Evolutionary conservation across 2,329 filamentous ascomycete species (phyloP).

Genomic region (Claviceps sp.): DNA sequence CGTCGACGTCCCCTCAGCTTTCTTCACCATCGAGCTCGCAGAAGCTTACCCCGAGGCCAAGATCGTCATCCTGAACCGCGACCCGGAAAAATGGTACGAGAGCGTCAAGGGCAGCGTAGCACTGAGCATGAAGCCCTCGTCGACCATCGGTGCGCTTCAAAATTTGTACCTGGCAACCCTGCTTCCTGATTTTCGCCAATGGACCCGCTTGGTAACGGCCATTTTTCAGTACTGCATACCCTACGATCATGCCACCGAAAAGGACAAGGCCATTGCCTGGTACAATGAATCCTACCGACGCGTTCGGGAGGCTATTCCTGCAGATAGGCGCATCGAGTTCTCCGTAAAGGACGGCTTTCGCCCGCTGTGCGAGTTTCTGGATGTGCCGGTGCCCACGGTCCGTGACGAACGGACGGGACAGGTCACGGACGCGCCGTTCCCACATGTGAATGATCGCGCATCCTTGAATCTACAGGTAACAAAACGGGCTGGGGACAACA

Average conservation of each 20-base stretch:
- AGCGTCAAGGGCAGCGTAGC: slow-evolving; percentile 16
- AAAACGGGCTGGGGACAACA: not conserved
- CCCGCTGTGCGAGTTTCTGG: slow-evolving; percentile 27
- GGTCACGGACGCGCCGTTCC: slow-evolving; percentile 19
- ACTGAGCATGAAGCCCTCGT: not conserved
- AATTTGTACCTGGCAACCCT: slow-evolving; percentile 17
- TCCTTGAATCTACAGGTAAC: slow-evolving; percentile 9
- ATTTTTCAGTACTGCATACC: slow-evolving; percentile 14
- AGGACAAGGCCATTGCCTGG: slow-evolving; percentile 24
- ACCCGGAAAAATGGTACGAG: slow-evolving; percentile 25
- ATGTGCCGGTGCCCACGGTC: slow-evolving; percentile 22
- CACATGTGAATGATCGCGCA: slow-evolving; percentile 19
- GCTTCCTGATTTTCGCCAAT: slow-evolving; percentile 13
- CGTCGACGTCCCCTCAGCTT: slow-evolving; percentile 42
- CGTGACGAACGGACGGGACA: slow-evolving; percentile 18
- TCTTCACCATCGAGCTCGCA: slow-evolving; percentile 27
- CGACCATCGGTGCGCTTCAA: slow-evolving; percentile 6
- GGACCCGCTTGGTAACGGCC: slow-evolving; percentile 15
- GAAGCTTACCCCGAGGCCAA: slow-evolving; percentile 23
- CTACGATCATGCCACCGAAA: slow-evolving; percentile 20
- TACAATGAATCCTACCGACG: slow-evolving; percentile 24
- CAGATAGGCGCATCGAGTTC: slow-evolving; percentile 24
- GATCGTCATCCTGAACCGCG: slow-evolving; percentile 25
- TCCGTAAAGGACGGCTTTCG: slow-evolving; percentile 25
- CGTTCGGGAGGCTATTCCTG: slow-evolving; percentile 20